Percentiles rank a stretch among this genome's conserved stretches.
These are phyloP conservation scores for Ustilago xerochloae DNA, from an alignment of 1,284 basidiomycete genomes.

Conservation along the genomic window DNA sequence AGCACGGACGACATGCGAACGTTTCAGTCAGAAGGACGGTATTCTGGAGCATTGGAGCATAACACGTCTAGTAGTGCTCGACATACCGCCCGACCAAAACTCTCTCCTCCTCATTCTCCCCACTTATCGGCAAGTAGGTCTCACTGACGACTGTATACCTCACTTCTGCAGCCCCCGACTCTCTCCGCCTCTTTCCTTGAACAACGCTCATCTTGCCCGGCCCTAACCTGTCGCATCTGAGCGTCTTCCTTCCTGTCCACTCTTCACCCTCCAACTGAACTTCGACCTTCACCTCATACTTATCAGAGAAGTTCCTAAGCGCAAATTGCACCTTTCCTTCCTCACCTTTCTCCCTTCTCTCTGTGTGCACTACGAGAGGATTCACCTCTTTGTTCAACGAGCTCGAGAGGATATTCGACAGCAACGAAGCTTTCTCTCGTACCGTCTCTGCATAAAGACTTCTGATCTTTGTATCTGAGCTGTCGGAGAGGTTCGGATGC, in stretches of 20 bases:
- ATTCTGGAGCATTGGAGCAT: background rate
- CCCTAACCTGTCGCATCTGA: conserved; percentile 8
- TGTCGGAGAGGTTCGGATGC: conserved; percentile 5
- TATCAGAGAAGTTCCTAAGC: conserved; percentile 28
- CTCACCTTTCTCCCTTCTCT: background rate
- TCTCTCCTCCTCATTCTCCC: background rate
- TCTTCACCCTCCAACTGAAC: background rate
- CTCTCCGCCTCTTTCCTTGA: background rate
- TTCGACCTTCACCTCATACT: background rate
- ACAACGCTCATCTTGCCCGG: background rate
- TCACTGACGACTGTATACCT: background rate
- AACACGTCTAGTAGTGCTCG: conserved; percentile 9
- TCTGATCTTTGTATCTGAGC: conserved; percentile 4
- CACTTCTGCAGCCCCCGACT: background rate
- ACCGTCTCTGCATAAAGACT: conserved; percentile 60
- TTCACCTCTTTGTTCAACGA: conserved; percentile 31
- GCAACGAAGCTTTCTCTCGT: conserved; percentile 37
- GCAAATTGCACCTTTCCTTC: background rate
- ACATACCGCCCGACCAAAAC: conserved; percentile 5
- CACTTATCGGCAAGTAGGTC: background rate
- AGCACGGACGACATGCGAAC: too few species aligned
- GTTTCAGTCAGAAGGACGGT: too few species aligned
- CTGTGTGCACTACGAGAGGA: conserved; percentile 9
- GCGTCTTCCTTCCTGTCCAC: conserved; percentile 15
- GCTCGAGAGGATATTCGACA: conserved; percentile 36